phyloP scores from a whole-genome alignment of 2,329 filamentous ascomycete genomes.

The Aspergillus sp. region DNA sequence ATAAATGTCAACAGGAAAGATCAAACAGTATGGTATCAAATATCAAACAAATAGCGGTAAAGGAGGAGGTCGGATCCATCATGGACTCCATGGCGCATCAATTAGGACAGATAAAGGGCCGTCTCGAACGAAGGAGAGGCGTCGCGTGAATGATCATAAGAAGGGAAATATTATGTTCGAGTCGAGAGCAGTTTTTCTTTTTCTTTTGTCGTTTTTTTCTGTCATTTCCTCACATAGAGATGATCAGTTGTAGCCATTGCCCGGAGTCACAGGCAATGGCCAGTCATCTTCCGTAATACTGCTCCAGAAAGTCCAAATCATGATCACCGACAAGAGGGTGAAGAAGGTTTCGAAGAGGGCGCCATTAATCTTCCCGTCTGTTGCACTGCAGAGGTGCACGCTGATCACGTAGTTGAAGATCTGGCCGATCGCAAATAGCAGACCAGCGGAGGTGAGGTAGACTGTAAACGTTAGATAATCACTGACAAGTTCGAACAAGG shows the following conservation, averaged over 20 bases:
- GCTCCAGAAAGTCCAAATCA: slow-evolving; percentile 94
- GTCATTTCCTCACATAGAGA: neutral
- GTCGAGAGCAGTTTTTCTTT: neutral
- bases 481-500: neutral
- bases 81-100: neutral
- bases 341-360: slow-evolving; percentile 90
- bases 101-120: neutral
- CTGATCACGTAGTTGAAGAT: slow-evolving; percentile 95
- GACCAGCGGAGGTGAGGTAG: slow-evolving; percentile 64
- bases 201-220: no score
- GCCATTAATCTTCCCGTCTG: slow-evolving; percentile 80
- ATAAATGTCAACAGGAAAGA: slow-evolving; percentile 3
- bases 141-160: neutral
- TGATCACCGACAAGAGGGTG: slow-evolving; percentile 73
- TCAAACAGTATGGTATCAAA: slow-evolving; percentile 13
- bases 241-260: slow-evolving; percentile 24
- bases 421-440: slow-evolving; percentile 87
- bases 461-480: slow-evolving; percentile 39
- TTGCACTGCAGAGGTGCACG: slow-evolving; percentile 79
- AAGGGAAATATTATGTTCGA: slow-evolving; percentile 3
- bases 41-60: neutral
- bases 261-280: slow-evolving; percentile 51
- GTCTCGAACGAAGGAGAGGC: neutral
- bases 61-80: neutral
- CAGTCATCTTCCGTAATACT: slow-evolving; percentile 99